Base-by-base conservation (phyloP, 1,139 yeast species). In the Geotrichum reessii region DNA sequence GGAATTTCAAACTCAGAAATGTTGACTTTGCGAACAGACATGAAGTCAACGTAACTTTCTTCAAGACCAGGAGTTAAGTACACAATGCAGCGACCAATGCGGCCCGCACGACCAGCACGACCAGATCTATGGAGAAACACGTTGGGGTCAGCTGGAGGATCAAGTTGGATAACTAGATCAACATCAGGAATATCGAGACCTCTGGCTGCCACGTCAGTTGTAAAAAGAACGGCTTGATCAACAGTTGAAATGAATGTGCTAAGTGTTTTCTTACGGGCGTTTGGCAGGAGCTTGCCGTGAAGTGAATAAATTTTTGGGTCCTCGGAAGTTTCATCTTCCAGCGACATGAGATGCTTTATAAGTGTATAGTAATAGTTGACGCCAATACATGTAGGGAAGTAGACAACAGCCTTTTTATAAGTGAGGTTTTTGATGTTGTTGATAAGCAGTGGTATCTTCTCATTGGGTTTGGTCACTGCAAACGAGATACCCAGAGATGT, bases 161-260 rank as follows among this genome's bases (percentile, higher is more conserved):
- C 97, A 47, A 90, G 66, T 69, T 91, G 97, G 9, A 91, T 76
- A 3, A 91, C 97, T 47, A 91, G 74, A 67, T 92, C 97, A 17
- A 91, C 97, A 60, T 90, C 93, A 0, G 96, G 96, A 37, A 91
- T 84, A 75, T 92, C 98, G 37, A 92, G 82, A 49, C 98, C 98
- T 71, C 98, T 79, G 0, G 97, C 96, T 1, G 97, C 97, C 12
- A 74, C 75, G 62, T 74, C 77, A 1, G 77, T 74, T 2, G 77
- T 73, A 74, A 92, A 75, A 24, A 92, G 72, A 0, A 91, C 81
- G n/a, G 84, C 77, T 63, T 83, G 84, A 3, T 72, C 68, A 25
- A 76, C 67, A 40, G 73, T 66, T 6, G 78, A 78, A 1, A 84
- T 73, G 67, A 91, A 92, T 33, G 72, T 76, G 22, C 78, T 77